A percentile compares a stretch with the other conserved stretches of the same genome.
phyloP scores from a whole-genome alignment of 1,139 yeast species.

The Arxiozyma slooffiae region DNA sequence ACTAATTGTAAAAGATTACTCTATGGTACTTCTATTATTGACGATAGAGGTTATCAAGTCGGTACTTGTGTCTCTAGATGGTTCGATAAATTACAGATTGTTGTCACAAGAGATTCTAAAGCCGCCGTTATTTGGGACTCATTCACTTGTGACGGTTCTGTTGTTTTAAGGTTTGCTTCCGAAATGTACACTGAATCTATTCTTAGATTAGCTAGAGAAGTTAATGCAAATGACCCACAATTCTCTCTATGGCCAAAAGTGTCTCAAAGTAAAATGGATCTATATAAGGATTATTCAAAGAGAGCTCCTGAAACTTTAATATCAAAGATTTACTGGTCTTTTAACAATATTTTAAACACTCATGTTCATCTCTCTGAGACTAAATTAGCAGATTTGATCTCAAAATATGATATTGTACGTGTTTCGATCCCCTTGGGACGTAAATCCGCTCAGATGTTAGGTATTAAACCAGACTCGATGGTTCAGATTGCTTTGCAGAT shows the following conservation, averaged over 20 bases:
- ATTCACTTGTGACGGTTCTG: constrained; percentile 70
- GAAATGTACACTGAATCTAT: constrained; percentile 71
- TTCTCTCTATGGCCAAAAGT: constrained; percentile 50
- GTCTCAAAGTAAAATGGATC: constrained; percentile 30
- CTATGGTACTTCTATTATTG: constrained; percentile 55
- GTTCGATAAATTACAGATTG: constrained; percentile 66
- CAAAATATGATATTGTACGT: constrained; percentile 55
- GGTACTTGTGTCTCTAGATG: constrained; percentile 74
- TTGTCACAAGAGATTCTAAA: constrained; percentile 58
- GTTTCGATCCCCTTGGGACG: constrained; percentile 36
- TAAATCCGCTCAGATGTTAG: constrained; percentile 42
- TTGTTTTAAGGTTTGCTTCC: constrained; percentile 60
- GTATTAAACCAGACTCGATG: constrained; percentile 54
- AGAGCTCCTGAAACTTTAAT: constrained; percentile 34
- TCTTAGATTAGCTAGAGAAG: constrained; percentile 58
- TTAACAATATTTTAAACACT: constrained; percentile 41
- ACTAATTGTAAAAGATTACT: constrained; percentile 39
- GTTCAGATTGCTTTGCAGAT: constrained; percentile 61
- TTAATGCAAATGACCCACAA: constrained; percentile 50
- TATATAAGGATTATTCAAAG: constrained; percentile 17
- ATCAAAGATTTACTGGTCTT: constrained; percentile 39
- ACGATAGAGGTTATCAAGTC: constrained; percentile 48
- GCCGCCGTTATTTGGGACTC: constrained; percentile 74
- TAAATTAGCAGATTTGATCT: constrained; percentile 61
- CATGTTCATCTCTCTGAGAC: constrained; percentile 59